Conservation (phyloP, 345 rosid species). For the Corchorus olitorius region DNA sequence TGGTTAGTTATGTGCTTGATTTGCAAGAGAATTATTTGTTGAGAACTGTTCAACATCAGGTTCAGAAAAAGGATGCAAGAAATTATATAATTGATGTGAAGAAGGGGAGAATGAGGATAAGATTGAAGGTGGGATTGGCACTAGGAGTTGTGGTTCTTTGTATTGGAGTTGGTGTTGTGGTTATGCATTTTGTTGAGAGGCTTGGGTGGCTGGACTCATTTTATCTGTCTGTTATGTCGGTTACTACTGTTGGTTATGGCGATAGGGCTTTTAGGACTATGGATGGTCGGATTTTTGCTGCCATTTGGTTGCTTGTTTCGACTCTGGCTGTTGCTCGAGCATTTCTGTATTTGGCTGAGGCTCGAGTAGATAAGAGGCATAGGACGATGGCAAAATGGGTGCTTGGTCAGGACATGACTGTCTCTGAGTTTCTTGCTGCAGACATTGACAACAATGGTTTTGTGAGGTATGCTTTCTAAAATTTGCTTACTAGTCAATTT, state of each 20-base stretch:
- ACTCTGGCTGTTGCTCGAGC: constrained; percentile 90
- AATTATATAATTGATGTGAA: constrained; percentile 74
- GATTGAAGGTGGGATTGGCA: constrained; percentile 93
- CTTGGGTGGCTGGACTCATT: constrained; percentile 85
- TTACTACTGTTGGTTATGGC: constrained; percentile 90
- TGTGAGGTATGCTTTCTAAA: constrained; percentile 55
- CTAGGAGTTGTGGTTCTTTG: constrained; percentile 83
- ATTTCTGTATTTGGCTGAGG: constrained; percentile 78
- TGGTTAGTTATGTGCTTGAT: constrained; percentile 87
- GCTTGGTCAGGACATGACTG: constrained; percentile 77
- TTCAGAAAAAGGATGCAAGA: constrained; percentile 36
- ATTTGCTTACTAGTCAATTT: neutral
- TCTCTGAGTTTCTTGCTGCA: constrained; percentile 82
- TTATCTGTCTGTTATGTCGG: constrained; percentile 95
- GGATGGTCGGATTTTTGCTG: constrained; percentile 78
- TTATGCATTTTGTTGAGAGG: constrained; percentile 77
- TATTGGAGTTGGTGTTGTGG: constrained; percentile 73
- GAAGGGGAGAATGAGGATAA: constrained; percentile 96
- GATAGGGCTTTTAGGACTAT: constrained; percentile 70
- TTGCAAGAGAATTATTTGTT: constrained; percentile 79
- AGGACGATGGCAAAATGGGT: constrained; percentile 79
- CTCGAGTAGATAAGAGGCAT: constrained; percentile 85
- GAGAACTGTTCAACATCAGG: constrained; percentile 54
- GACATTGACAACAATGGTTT: constrained; percentile 84
- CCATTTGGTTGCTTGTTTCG: constrained; percentile 87